Percentiles rank a stretch among this genome's conserved stretches.
Evolutionary conservation across 345 rosid genomes (phyloP).

Genomic region (Eucalyptus erythrocorys): DNA sequence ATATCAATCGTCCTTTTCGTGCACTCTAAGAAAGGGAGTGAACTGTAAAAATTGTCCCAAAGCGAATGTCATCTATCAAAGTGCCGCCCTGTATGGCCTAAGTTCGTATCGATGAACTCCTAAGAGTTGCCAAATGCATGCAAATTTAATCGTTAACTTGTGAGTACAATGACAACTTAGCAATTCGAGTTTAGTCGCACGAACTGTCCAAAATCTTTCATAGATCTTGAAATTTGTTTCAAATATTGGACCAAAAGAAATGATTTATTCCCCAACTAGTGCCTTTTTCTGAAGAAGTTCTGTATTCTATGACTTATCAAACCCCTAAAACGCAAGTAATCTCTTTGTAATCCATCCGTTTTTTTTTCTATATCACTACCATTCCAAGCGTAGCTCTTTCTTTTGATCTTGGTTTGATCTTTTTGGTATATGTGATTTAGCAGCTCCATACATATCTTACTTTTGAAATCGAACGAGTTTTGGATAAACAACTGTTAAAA

Average conservation of each 20-base stretch:
- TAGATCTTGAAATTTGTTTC: background rate
- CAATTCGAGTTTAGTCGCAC: background rate
- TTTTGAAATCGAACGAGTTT: background rate
- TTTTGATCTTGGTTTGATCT: background rate
- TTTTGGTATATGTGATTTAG: background rate
- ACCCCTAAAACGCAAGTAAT: background rate
- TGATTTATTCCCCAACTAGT: background rate
- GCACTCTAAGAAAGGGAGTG: background rate
- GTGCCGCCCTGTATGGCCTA: background rate
- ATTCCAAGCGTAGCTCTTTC: background rate
- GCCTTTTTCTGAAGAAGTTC: background rate
- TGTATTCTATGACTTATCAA: background rate
- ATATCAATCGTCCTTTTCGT: background rate
- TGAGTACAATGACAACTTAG: fast-evolving
- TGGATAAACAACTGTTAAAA: background rate
- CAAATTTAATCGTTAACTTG: background rate
- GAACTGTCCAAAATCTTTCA: background rate
- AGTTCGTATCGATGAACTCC: background rate
- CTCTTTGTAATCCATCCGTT: background rate
- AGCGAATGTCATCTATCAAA: background rate
- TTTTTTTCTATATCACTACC: background rate
- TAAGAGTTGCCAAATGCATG: background rate
- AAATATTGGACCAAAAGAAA: background rate
- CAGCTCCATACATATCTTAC: background rate
- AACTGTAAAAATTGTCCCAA: background rate